Evolutionary conservation across 1,284 basidiomycete genomes (phyloP), one percentile per base, ranked within the genome.

Genomic region (Ustilago loliicola): DNA sequence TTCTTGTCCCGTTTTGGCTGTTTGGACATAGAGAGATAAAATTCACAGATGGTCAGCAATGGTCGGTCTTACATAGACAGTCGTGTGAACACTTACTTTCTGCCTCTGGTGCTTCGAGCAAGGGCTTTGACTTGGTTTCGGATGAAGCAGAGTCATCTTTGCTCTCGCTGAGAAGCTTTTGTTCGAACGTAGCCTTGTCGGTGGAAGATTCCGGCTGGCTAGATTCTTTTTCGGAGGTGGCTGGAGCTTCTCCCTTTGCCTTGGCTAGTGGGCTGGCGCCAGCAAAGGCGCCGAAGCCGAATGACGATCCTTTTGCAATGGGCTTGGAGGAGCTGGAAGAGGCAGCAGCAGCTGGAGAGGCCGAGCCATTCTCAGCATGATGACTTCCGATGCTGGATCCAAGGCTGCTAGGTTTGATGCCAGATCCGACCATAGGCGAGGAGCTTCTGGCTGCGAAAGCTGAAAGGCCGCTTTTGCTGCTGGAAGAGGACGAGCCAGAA

Each of bases 1-100:
- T 86, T 98, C 95, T 87, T 98, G 95, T 11, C 95, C 95, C 0
- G 95, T 98, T 50, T 90, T 88, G 34, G 93, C 95, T 96, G 67
- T 61, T 36, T 19, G 7, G 54, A n/a, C n/a, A n/a, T n/a, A n/a
- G n/a, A n/a, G 30, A 29, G 21, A 15, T 27, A 45, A 32, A 21
- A 4, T 8, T 42, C 4, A 19, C 3, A 57, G 6, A 52, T 29
- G 23, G 54, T 34, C 25, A 53, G 34, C 15, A 40, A 19, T 23
- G 34, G 36, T 36, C 1, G 11, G n/a, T 25, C 11, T 3, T 32
- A 6, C 1, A 17, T 32, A n/a, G 6, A 15, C 6, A 29, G 2
- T 21, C 10, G 19, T 2, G 52, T 30, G 36, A 25, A 17, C 2
- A 77, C 74, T 77, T 72, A 76, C 69, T 55, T 36, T 81, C 75